phyloP scores from a whole-genome alignment of 768 basidiomycete species.

The Mycena indigotica region DNA sequence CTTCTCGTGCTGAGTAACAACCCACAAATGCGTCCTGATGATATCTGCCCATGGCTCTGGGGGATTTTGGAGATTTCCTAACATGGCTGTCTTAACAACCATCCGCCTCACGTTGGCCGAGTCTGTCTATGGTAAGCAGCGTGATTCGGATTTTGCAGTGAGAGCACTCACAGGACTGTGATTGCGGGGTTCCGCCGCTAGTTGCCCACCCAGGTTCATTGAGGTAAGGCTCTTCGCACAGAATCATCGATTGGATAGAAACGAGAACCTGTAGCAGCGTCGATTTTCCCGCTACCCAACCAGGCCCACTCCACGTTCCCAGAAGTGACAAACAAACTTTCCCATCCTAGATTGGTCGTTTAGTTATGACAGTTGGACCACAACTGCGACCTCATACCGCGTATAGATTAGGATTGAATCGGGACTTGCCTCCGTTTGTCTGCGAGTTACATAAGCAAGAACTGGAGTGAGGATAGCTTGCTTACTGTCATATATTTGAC shows the following conservation, averaged over 20 bases:
- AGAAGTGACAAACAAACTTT: constrained; percentile 93
- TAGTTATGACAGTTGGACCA: too few species aligned
- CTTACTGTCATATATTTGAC: constrained; percentile 65
- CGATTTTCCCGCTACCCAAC: constrained; percentile 89
- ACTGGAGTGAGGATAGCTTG: not conserved
- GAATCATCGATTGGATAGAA: constrained; percentile 95
- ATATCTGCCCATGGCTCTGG: constrained; percentile 87
- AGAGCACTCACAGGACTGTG: constrained; percentile 65
- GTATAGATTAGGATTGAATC: constrained; percentile 95
- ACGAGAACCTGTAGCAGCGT: constrained; percentile 92
- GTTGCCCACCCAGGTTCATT: constrained; percentile 91
- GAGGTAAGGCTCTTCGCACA: constrained; percentile 91
- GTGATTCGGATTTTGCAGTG: not conserved
- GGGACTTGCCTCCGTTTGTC: constrained; percentile 86
- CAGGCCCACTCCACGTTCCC: constrained; percentile 92
- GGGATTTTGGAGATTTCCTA: constrained; percentile 77
- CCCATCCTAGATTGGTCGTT: constrained; percentile 71
- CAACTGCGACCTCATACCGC: too few species aligned
- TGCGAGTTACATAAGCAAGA: too few species aligned
- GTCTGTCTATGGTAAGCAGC: constrained; percentile 47
- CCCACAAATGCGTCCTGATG: constrained; percentile 79
- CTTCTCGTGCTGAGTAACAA: not conserved
- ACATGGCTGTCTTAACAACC: constrained; percentile 90
- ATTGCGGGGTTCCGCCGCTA: constrained; percentile 72
- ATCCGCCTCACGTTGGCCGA: constrained; percentile 92